Evolutionary conservation across 2,329 filamentous ascomycete species (phyloP).

Genomic region (Alternaria sp.): DNA sequence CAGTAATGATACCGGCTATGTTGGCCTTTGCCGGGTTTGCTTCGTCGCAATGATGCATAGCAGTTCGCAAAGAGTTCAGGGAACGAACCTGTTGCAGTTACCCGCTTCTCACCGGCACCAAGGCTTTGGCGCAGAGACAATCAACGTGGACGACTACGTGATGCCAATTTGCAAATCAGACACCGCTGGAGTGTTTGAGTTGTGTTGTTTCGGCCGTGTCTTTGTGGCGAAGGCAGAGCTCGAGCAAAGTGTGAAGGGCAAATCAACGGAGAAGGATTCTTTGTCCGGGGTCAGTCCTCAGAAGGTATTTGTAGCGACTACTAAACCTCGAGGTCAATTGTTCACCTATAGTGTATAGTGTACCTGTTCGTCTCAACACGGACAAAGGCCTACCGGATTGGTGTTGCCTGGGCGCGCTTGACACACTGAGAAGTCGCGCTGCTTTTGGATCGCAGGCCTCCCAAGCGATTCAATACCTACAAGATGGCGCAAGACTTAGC

Average conservation of each 20-base stretch:
- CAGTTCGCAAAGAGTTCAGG: conserved; percentile 37
- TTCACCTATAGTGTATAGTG: conserved; percentile 47
- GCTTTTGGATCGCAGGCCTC: conserved; percentile 43
- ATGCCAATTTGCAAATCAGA: conserved; percentile 31
- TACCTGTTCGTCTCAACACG: conserved; percentile 48
- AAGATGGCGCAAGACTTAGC: conserved; percentile 32
- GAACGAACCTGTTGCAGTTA: conserved; percentile 49
- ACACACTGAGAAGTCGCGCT: conserved; percentile 44
- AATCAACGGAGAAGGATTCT: conserved; percentile 47
- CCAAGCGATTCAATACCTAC: conserved; percentile 30
- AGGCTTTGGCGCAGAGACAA: conserved; percentile 37
- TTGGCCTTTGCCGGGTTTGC: conserved; percentile 43
- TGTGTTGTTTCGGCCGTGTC: conserved; percentile 45
- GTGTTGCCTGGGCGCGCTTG: conserved; percentile 45
- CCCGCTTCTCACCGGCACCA: conserved; percentile 41
- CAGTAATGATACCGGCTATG: conserved; percentile 30
- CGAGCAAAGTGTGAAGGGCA: conserved; percentile 42
- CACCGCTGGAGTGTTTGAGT: conserved; percentile 45
- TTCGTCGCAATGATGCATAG: conserved; percentile 44
- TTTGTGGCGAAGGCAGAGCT: conserved; percentile 45
- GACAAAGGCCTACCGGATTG: conserved; percentile 53
- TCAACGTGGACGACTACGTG: conserved; percentile 33
- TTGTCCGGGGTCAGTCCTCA: conserved; percentile 47
- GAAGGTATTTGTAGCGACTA: conserved; percentile 52
- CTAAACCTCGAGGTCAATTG: conserved; percentile 44